A percentile compares a stretch with the other conserved stretches of the same genome.
Evolutionary conservation across 2,329 filamentous ascomycete species (phyloP).

Genomic region (Fusarium redolens): DNA sequence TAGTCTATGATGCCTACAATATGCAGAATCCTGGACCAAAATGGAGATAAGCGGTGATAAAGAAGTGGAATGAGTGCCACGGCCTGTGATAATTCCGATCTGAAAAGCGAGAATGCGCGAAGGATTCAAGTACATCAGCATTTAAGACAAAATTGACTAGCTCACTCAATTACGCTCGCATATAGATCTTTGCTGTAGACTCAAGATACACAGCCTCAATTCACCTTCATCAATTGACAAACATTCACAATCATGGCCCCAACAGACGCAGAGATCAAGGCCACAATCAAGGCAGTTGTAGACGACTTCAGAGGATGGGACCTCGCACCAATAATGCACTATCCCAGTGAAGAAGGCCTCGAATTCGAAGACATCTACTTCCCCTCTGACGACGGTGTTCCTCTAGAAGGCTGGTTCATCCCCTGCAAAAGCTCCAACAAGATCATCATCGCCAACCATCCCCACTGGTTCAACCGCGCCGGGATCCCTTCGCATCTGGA

Average conservation of each 20-base stretch:
- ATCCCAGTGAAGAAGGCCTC: constrained; percentile 14
- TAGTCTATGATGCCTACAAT: constrained; percentile 14
- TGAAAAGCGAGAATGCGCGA: background rate
- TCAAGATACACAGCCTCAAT: background rate
- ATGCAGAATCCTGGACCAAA: background rate
- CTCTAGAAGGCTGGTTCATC: constrained; percentile 32
- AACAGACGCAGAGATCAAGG: constrained; percentile 6
- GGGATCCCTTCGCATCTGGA: constrained; percentile 22
- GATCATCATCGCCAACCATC: constrained; percentile 33
- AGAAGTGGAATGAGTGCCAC: background rate
- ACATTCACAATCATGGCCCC: background rate
- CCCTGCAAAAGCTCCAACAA: constrained; percentile 20
- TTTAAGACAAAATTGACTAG: background rate
- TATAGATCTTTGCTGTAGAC: background rate
- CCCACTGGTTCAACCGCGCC: constrained; percentile 32
- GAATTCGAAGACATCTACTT: constrained; percentile 29
- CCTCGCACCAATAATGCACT: constrained; percentile 25
- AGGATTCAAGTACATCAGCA: background rate
- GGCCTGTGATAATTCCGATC: background rate
- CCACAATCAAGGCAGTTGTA: constrained; percentile 9
- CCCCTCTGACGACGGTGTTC: constrained; percentile 23
- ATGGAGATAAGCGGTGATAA: constrained; percentile 22
- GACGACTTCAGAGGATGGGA: constrained; percentile 32
- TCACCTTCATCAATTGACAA: background rate
- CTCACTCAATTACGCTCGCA: no score